Percentiles rank a stretch among this genome's conserved stretches.
Conservation (phyloP, 345 rosid genomes). For the Eucalyptus regnans region DNA sequence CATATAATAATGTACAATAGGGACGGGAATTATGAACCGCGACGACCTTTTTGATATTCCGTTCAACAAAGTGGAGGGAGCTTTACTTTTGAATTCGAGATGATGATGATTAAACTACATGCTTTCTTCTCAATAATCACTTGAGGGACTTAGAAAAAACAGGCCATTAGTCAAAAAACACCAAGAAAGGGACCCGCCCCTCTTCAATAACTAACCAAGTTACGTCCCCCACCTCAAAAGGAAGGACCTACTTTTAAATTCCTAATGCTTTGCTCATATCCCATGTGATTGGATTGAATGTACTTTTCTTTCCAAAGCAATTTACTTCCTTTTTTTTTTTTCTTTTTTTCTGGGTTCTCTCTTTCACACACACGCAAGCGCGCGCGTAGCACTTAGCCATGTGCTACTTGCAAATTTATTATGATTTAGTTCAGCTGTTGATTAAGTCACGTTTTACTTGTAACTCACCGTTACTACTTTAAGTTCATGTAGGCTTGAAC, state of each 20-base stretch:
- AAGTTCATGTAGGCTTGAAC: not conserved
- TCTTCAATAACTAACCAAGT: not conserved
- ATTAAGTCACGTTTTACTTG: not conserved
- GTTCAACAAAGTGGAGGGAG: not conserved
- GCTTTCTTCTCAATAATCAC: not conserved
- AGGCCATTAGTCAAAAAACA: not conserved
- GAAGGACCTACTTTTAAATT: not conserved
- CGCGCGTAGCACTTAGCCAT: not conserved
- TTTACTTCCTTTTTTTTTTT: not conserved
- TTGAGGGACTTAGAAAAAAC: not conserved
- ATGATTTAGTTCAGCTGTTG: not conserved
- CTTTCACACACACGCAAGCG: not conserved
- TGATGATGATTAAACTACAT: not conserved
- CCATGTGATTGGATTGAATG: not conserved
- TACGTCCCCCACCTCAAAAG: not conserved
- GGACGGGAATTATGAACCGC: not conserved
- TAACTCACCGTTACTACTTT: not conserved
- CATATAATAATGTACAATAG: not conserved
- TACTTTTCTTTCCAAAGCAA: not conserved
- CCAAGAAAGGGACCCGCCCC: not conserved
- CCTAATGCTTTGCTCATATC: not conserved
- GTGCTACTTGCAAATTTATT: not conserved
- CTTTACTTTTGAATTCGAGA: not conserved
- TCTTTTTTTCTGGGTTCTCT: not conserved
- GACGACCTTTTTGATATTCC: not conserved